phyloP scores from a whole-genome alignment of 352 stramenopile genomes.

The Aphanomyces euteiches region DNA sequence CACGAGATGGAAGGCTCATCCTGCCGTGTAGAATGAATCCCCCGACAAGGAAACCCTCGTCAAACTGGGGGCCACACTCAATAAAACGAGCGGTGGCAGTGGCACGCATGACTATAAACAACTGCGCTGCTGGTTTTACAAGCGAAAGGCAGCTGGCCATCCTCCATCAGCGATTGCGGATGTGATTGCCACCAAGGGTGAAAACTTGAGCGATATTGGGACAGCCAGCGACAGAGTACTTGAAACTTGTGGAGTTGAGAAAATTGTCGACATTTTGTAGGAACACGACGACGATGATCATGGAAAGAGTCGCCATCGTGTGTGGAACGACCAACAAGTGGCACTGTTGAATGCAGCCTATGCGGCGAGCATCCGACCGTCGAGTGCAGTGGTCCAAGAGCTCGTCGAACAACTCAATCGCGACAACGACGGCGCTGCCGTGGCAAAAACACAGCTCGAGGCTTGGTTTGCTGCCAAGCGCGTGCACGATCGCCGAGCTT shows the following conservation, averaged over 20 bases:
- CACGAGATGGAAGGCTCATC: background rate
- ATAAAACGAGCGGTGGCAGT: conserved; percentile 36
- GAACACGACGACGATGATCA: conserved; percentile 10
- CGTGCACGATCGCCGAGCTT: conserved; percentile 70
- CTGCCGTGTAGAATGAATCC: conserved; percentile 34
- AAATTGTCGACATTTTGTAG: background rate
- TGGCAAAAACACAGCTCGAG: conserved; percentile 81
- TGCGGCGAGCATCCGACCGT: conserved; percentile 73
- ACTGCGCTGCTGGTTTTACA: conserved; percentile 86
- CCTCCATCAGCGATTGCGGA: conserved; percentile 9
- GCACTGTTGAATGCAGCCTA: conserved; percentile 82
- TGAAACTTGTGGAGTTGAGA: too few relatives aligned
- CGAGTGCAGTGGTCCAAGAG: conserved; percentile 57
- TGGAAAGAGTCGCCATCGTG: conserved; percentile 34
- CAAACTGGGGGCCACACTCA: conserved; percentile 39
- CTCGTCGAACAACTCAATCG: conserved; percentile 69
- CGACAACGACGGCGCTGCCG: conserved; percentile 49
- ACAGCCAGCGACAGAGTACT: conserved; percentile 2
- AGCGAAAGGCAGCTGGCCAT: conserved; percentile 38
- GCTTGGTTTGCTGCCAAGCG: conserved; percentile 81
- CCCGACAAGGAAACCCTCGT: conserved; percentile 50
- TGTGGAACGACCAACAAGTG: conserved; percentile 84
- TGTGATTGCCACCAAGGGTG: conserved; percentile 3
- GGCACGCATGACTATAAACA: conserved; percentile 77
- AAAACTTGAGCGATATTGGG: conserved; percentile 9